These are phyloP conservation scores for Neoascochyta sp. DNA, from an alignment of 2,329 filamentous ascomycete species.

Conservation along the genomic window DNA sequence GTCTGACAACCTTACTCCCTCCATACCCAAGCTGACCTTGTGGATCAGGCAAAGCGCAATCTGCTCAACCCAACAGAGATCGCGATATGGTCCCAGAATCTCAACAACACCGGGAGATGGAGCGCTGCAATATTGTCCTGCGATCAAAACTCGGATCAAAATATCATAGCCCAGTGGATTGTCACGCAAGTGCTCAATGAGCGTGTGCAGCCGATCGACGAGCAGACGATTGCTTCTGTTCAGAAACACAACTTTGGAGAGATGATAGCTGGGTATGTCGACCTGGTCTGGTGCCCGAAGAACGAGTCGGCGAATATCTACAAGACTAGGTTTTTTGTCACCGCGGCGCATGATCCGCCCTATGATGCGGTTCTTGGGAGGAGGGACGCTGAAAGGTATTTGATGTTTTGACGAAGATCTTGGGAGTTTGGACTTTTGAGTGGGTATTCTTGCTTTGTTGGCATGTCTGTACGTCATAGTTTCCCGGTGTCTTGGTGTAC, in stretches of 20 bases:
- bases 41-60: too few relatives aligned
- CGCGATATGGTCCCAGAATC: neutral
- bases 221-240: neutral
- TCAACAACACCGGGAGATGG: slow-evolving; percentile 1
- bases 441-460: too few relatives aligned
- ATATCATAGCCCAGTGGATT: slow-evolving; percentile 1
- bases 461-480: too few relatives aligned
- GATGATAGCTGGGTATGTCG: slow-evolving; percentile 1
- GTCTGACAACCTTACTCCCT: too few relatives aligned
- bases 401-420: too few relatives aligned
- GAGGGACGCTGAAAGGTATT: slow-evolving; percentile 1
- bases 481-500: too few relatives aligned
- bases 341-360: slow-evolving; percentile 2
- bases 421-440: too few relatives aligned
- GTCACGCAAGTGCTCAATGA: slow-evolving; percentile 1
- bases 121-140: slow-evolving; percentile 3
- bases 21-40: too few relatives aligned
- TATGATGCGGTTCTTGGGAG: slow-evolving; percentile 5
- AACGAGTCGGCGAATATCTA: neutral
- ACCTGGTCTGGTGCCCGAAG: slow-evolving; percentile 2
- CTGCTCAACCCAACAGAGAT: neutral
- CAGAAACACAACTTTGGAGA: neutral
- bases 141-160: slow-evolving; percentile 1
- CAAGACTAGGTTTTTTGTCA: slow-evolving; percentile 3
- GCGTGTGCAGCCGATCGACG: slow-evolving; percentile 1